Evolutionary conservation across 331 rosid genomes (phyloP).

Genomic region (Cydonia oblonga): DNA sequence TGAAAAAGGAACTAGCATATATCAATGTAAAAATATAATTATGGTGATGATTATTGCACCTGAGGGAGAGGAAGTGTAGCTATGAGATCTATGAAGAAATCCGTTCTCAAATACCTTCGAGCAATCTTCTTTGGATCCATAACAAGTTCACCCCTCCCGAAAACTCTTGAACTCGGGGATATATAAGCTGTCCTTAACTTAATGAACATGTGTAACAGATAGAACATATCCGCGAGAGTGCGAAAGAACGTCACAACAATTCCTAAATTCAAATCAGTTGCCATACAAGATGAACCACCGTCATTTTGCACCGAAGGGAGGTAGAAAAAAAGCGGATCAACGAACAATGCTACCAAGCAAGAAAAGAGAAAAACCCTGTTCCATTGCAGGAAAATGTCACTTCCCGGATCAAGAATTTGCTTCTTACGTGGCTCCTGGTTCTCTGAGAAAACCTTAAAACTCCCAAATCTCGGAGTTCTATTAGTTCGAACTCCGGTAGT

Average conservation of each 20-base stretch:
- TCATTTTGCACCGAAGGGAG: slow-evolving; percentile 44
- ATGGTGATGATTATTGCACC: slow-evolving; percentile 28
- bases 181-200: slow-evolving; percentile 81
- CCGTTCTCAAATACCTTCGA: slow-evolving; percentile 50
- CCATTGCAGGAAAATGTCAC: slow-evolving; percentile 67
- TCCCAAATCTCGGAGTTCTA: slow-evolving; percentile 21
- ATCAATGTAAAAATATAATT: background rate
- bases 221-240: slow-evolving; percentile 67
- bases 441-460: slow-evolving; percentile 44
- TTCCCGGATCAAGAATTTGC: slow-evolving; percentile 74
- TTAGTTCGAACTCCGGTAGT: background rate
- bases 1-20: too few relatives aligned
- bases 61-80: slow-evolving; percentile 91
- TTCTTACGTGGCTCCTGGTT: slow-evolving; percentile 32
- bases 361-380: slow-evolving; percentile 54
- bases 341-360: slow-evolving; percentile 63
- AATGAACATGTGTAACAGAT: slow-evolving; percentile 49
- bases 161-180: slow-evolving; percentile 72
- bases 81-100: slow-evolving; percentile 63
- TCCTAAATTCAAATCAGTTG: slow-evolving; percentile 61
- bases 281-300: slow-evolving; percentile 47
- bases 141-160: slow-evolving; percentile 89
- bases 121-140: slow-evolving; percentile 58
- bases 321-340: slow-evolving; percentile 84
- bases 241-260: slow-evolving; percentile 63